A percentile compares a stretch with the other conserved stretches of the same genome.
Evolutionary conservation across 305 asterid species (phyloP).

Genomic region (Solanum hybrid): DNA sequence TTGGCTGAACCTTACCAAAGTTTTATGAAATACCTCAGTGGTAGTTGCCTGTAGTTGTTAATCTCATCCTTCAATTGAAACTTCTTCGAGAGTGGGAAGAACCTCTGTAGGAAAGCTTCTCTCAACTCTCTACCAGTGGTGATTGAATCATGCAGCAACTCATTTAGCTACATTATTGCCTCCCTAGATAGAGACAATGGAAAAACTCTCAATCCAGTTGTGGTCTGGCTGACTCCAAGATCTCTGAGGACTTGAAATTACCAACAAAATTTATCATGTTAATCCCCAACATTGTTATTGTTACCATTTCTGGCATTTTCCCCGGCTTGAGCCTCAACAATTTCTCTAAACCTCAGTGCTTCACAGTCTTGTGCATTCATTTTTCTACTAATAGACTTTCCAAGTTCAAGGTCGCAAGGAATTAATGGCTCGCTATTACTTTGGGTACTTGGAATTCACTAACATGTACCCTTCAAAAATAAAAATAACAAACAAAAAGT

Average conservation of each 20-base stretch:
- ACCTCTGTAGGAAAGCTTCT: neutral
- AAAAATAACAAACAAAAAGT: neutral
- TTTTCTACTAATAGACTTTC: neutral
- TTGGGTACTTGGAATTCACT: neutral
- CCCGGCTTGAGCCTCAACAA: neutral
- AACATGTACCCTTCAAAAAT: neutral
- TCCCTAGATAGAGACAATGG: neutral
- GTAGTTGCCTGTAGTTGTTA: neutral
- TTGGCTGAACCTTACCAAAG: neutral
- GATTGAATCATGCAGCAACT: neutral
- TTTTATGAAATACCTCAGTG: neutral
- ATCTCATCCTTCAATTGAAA: neutral
- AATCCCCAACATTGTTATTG: neutral
- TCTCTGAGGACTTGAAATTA: neutral
- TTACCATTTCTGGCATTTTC: neutral
- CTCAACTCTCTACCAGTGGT: neutral
- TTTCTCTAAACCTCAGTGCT: neutral
- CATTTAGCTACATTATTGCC: neutral
- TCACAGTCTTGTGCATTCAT: neutral
- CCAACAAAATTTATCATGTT: neutral
- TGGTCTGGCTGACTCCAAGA: neutral
- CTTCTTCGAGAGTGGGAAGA: neutral
- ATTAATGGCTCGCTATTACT: neutral
- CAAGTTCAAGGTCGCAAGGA: neutral
- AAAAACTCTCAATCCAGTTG: neutral